phyloP scores from a whole-genome alignment of 768 basidiomycete genomes.

The Scleroderma bovista region DNA sequence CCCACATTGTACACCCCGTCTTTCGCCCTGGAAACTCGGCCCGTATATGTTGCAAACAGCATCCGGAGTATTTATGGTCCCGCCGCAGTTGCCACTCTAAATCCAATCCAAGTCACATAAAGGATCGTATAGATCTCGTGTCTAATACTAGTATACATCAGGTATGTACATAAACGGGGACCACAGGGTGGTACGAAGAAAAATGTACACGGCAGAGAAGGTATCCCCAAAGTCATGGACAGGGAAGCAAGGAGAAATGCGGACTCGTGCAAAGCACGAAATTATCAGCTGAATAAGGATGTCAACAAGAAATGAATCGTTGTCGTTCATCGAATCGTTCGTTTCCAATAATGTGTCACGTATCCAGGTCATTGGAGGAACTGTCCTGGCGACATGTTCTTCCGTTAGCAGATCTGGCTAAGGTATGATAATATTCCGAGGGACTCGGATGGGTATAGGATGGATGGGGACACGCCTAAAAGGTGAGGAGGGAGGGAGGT shows the following conservation, averaged over 20 bases:
- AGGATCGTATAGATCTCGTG: too few species aligned
- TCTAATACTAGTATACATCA: too few species aligned
- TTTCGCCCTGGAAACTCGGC: too few species aligned
- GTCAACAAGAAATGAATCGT: neutral
- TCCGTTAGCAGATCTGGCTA: neutral
- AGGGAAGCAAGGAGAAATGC: neutral
- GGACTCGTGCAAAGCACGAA: neutral
- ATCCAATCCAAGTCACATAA: too few species aligned
- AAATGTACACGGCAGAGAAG: too few species aligned
- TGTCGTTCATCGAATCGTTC: neutral
- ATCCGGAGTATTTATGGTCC: too few species aligned
- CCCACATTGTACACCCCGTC: too few species aligned
- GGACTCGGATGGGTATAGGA: neutral
- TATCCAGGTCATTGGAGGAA: neutral
- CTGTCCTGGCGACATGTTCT: neutral
- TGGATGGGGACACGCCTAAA: neutral
- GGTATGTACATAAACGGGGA: neutral
- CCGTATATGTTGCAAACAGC: too few species aligned
- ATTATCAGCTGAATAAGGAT: neutral
- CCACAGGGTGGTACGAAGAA: too few species aligned
- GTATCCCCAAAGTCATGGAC: too few species aligned
- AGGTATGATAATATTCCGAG: neutral
- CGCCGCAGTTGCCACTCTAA: too few species aligned
- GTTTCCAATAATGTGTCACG: neutral
- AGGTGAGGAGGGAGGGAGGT: neutral